Evolutionary conservation across 164 flowering plant species (phyloP).

Genomic region (Tetrastigma voinierianum): DNA sequence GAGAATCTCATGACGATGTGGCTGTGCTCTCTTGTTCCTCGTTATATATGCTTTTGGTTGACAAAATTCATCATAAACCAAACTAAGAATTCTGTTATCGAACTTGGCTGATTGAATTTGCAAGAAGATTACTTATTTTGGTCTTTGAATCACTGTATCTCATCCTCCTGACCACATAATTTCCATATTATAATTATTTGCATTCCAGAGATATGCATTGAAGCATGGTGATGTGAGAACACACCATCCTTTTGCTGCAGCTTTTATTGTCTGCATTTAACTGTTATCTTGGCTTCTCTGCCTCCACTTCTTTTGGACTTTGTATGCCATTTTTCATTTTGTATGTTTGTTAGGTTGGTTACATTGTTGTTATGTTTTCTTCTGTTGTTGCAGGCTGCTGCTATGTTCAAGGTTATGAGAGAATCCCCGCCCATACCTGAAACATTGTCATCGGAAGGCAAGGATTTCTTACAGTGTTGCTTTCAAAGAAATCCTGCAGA

Average conservation of each 20-base stretch:
- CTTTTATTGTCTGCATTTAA: background rate
- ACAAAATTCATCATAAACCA: too few species aligned
- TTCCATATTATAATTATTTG: background rate
- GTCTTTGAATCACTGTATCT: too few species aligned
- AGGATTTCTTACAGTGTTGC: conserved; percentile 77
- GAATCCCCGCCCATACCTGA: conserved; percentile 84
- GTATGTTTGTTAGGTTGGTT: background rate
- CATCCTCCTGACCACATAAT: too few species aligned
- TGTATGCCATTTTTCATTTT: background rate
- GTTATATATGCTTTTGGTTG: too few species aligned
- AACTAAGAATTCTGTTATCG: too few species aligned
- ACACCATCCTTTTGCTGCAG: background rate
- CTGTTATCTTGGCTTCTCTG: too few species aligned
- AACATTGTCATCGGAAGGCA: conserved; percentile 68
- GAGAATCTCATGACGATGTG: too few species aligned
- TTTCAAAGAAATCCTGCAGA: conserved; percentile 87
- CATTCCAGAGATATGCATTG: background rate
- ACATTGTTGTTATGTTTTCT: too few species aligned
- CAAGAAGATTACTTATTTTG: too few species aligned
- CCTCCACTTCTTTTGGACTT: background rate
- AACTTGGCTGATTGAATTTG: too few species aligned
- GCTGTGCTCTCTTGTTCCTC: too few species aligned
- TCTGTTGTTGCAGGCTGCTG: conserved; percentile 66
- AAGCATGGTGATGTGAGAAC: background rate
- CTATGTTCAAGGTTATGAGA: conserved; percentile 81